Conservation (phyloP, 768 basidiomycete genomes). For the Crucibulum laeve region DNA sequence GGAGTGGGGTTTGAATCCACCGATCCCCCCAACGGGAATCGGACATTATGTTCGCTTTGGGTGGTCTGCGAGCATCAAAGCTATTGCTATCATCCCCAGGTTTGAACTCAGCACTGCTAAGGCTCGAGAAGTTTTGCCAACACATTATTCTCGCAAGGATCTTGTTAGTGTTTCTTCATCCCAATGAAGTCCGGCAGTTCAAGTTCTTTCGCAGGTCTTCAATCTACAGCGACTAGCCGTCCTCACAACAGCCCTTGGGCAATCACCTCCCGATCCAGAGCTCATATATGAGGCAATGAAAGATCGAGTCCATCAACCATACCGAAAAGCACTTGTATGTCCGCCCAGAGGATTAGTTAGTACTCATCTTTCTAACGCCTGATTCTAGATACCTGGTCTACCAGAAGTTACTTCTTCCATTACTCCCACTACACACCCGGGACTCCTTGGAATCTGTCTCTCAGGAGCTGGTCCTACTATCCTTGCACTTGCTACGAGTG, state of each 20-base stretch:
- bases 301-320: constrained; percentile 96
- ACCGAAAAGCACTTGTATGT: constrained; percentile 80
- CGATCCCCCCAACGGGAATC: constrained; percentile 82
- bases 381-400: constrained; percentile 86
- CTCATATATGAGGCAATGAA: constrained; percentile 99
- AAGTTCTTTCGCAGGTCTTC: constrained; percentile 96
- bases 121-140: constrained; percentile 86
- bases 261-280: constrained; percentile 87
- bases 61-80: constrained; percentile 82
- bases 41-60: constrained; percentile 91
- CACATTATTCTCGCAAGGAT: constrained; percentile 83
- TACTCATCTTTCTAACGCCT: not conserved
- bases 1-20: constrained; percentile 88
- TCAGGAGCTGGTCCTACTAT: constrained; percentile 98
- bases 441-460: constrained; percentile 94
- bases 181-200: too few relatives aligned
- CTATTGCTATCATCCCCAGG: constrained; percentile 89
- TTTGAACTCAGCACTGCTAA: constrained; percentile 97
- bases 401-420: constrained; percentile 87
- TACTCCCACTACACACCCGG: constrained; percentile 86
- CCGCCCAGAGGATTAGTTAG: constrained; percentile 1
- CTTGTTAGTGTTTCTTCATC: constrained; percentile 60
- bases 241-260: constrained; percentile 87
- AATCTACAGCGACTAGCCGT: constrained; percentile 96
- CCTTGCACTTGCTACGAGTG: constrained; percentile 84